Evolutionary conservation across 805 yeast genomes (phyloP), one percentile per base, ranked within the genome.

Genomic region (Cyberlindnera euphorbiiphila): DNA sequence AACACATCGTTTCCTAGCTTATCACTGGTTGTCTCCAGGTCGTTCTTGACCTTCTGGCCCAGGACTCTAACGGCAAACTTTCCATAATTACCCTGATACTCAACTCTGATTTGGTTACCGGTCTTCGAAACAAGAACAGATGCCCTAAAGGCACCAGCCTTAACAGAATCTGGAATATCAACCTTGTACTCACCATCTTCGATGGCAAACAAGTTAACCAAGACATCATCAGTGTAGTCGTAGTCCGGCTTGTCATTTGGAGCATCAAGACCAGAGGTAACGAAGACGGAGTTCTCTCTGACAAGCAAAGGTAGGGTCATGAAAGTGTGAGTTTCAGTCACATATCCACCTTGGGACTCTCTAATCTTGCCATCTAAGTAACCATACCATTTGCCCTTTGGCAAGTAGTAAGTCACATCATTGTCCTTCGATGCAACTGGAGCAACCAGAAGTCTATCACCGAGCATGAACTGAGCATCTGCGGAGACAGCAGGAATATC

Each of bases 371-470:
- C 51, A 25, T 46, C 53, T 36, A 49, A 25, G 32, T 46, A 49
- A 13, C 53, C 53, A 23, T 49, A 46, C 51, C 49, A 49, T 13
- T 45, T 39, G 25, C 53, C 53, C 34, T 39, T 39, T 37, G 53
- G 53, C 14, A 47, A 25, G 34, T 49, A 49, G 33, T 46, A 49
- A 11, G 45, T 43, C 10, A 49, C 43, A n/a, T 36, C 43, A 34
- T 41, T 40, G 22, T 47, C 50, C 21, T 34, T 33, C 22, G 43
- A 36, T 25, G 34, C 17, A 10, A 49, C 29, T 26, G 53, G 53
- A 6, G 50, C 53, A 26, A 49, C 53, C 5, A 46, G 38, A 32
- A 49, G 30, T 24, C 29, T 39, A 36, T 47, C 53, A 39, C 53
- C 53, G 22, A 45, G 45, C 45, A 49, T 41, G 32, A 27, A 49